These are phyloP conservation scores for Candida sp. DNA, from an alignment of 1,139 yeast species.

Conservation along the genomic window DNA sequence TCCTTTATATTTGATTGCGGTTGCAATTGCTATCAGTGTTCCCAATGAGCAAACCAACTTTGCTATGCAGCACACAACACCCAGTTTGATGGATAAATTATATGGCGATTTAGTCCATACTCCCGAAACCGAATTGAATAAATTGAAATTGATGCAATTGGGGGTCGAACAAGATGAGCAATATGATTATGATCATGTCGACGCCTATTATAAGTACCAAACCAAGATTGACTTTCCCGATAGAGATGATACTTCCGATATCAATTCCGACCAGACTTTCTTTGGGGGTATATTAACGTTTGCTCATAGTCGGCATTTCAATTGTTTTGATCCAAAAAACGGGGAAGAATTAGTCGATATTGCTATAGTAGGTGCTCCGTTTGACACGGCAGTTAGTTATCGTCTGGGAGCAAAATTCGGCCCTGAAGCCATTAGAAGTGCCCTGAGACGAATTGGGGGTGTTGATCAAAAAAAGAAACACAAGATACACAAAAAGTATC, in stretches of 20 bases:
- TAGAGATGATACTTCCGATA: constrained; percentile 35
- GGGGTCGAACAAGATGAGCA: background rate
- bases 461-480: constrained; percentile 20
- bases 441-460: constrained; percentile 34
- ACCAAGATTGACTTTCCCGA: constrained; percentile 27
- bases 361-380: constrained; percentile 52
- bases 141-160: background rate
- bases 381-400: constrained; percentile 48
- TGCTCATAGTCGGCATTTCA: constrained; percentile 36
- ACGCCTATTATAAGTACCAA: constrained; percentile 15
- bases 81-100: constrained; percentile 8
- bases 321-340: constrained; percentile 30
- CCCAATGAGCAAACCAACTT: background rate
- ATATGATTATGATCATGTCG: constrained; percentile 4
- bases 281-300: constrained; percentile 47
- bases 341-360: constrained; percentile 26
- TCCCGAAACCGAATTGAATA: constrained; percentile 2
- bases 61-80: background rate
- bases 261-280: constrained; percentile 13
- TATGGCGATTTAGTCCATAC: constrained; percentile 9
- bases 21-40: background rate
- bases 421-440: constrained; percentile 43
- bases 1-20: background rate
- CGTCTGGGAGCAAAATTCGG: constrained; percentile 53
- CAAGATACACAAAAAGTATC: constrained; percentile 15